These are phyloP conservation scores for Neospora caninum DNA, from an alignment of 169 alveolate genomes.

Conservation along the genomic window DNA sequence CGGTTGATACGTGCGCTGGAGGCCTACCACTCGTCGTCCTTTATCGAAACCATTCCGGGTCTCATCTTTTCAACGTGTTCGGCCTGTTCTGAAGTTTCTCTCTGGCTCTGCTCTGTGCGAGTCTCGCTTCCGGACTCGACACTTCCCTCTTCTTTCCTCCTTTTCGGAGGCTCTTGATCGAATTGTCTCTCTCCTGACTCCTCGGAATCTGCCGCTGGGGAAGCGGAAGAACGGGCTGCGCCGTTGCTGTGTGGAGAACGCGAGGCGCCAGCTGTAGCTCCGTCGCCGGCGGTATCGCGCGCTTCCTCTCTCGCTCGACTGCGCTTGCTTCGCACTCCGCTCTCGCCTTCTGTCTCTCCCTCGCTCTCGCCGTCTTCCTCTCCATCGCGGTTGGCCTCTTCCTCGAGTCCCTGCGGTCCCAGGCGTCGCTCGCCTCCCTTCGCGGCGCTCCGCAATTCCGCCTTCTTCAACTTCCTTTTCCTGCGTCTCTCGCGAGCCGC, in stretches of 20 bases:
- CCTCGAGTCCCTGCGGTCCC: too few relatives aligned
- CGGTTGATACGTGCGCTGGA: neutral
- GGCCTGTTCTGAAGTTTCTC: neutral
- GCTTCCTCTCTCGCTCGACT: neutral
- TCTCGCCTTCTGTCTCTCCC: neutral
- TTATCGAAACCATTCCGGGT: neutral
- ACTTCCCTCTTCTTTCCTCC: neutral
- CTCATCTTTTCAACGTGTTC: neutral
- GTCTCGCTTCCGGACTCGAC: neutral
- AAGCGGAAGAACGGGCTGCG: neutral
- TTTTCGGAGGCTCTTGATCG: neutral
- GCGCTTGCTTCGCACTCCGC: neutral
- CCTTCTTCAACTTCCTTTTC: neutral
- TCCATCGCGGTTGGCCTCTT: neutral
- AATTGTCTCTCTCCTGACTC: neutral
- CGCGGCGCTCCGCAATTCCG: neutral
- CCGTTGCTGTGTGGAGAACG: neutral
- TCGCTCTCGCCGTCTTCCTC: neutral
- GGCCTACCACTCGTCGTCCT: conserved; percentile 28
- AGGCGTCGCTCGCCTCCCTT: neutral
- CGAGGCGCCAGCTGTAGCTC: neutral
- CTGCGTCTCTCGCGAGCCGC: conserved; percentile 23
- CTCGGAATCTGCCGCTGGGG: neutral
- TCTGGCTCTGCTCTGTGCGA: neutral
- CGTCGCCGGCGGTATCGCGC: neutral